Conservation (phyloP, 345 rosid genomes). For the Murraya paniculata region DNA sequence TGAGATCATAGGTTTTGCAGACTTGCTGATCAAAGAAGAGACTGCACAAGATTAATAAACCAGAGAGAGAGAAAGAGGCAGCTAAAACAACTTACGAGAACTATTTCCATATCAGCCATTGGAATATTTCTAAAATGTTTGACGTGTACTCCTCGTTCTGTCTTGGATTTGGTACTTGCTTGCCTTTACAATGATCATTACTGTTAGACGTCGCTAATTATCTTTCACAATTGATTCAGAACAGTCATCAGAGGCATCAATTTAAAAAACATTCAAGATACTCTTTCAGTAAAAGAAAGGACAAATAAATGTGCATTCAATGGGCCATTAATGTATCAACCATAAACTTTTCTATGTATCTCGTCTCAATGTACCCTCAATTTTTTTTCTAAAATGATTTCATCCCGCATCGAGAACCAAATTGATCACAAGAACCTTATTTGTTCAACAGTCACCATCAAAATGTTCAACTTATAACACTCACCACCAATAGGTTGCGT, state of each 20-base stretch:
- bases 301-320: neutral
- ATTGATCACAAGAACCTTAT: neutral
- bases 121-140: constrained; percentile 99
- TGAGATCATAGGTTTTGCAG: constrained; percentile 17
- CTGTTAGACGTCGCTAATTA: constrained; percentile 6
- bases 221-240: neutral
- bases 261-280: neutral
- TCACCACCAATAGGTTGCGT: neutral
- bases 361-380: neutral
- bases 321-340: neutral
- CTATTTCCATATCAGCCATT: constrained; percentile 99
- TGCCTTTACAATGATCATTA: constrained; percentile 45
- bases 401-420: neutral
- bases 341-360: neutral
- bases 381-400: neutral
- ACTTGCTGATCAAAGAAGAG: neutral
- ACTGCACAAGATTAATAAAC: neutral
- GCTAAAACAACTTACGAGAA: constrained; percentile 65
- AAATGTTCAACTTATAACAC: neutral
- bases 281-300: neutral
- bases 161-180: constrained; percentile 51
- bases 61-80: constrained; percentile 17
- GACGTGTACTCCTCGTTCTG: constrained; percentile 71
- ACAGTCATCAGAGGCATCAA: constrained; percentile 7
- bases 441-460: constrained; percentile 10